Conservation (phyloP, 2,329 filamentous ascomycete species). For the Thielaviopsis punctulata region DNA sequence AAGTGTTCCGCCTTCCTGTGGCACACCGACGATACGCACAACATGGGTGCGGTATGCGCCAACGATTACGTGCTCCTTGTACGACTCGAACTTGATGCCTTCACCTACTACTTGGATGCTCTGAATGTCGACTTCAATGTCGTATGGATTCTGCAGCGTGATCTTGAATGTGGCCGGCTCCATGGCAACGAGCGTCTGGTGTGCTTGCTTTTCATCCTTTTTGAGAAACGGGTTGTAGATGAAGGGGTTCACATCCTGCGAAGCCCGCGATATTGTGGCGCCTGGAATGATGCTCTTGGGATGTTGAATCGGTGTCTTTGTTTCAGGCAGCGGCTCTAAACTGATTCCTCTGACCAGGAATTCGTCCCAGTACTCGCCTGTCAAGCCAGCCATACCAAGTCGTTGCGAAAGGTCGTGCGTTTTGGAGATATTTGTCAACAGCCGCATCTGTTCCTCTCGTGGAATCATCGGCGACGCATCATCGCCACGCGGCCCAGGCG, state of each 20-base stretch:
- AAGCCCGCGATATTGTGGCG: conserved; percentile 30
- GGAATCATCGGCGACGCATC: conserved; percentile 54
- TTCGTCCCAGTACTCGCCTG: conserved; percentile 91
- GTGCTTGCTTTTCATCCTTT: conserved; percentile 40
- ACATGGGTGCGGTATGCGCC: conserved; percentile 73
- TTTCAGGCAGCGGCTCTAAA: conserved; percentile 43
- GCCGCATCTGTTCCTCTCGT: conserved; percentile 66
- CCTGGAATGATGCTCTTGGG: conserved; percentile 36
- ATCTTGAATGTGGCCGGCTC: conserved; percentile 65
- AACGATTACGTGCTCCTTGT: conserved; percentile 47
- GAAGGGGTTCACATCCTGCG: conserved; percentile 61
- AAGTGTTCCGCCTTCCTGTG: conserved; percentile 48
- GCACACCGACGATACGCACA: conserved; percentile 51
- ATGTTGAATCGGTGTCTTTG: conserved; percentile 49
- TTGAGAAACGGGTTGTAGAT: conserved; percentile 90
- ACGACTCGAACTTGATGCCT: conserved; percentile 53
- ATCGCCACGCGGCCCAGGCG: conserved; percentile 50
- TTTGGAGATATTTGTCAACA: conserved; percentile 73
- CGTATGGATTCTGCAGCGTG: conserved; percentile 83
- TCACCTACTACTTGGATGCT: conserved; percentile 57
- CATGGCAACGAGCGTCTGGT: conserved; percentile 58
- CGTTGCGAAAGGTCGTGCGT: conserved; percentile 63
- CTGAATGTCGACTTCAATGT: conserved; percentile 82
- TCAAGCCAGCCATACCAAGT: conserved; percentile 50
- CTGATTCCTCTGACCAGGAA: conserved; percentile 70